phyloP scores from a whole-genome alignment of 371 early-diverging fungal species.

The Rhizopus delemar region DNA sequence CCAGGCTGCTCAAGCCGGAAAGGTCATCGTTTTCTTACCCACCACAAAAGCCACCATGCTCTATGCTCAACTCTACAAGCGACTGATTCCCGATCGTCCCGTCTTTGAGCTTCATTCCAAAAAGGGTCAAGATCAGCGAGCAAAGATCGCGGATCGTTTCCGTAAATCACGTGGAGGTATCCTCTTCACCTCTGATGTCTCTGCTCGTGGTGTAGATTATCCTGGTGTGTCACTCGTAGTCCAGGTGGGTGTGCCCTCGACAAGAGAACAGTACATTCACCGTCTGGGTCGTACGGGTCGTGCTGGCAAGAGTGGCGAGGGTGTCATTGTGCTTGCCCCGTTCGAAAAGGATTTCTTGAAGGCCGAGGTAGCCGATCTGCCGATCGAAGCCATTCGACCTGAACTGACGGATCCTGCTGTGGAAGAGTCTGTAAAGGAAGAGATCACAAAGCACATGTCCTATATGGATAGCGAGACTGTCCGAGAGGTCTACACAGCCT shows the following conservation, averaged over 20 bases:
- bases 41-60: slow-evolving; percentile 79
- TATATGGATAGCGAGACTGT: slow-evolving; percentile 48
- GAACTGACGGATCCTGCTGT: slow-evolving; percentile 41
- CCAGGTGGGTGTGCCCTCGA: slow-evolving; percentile 92
- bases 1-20: slow-evolving; percentile 56
- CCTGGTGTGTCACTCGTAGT: slow-evolving; percentile 94
- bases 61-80: slow-evolving; percentile 67
- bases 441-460: slow-evolving; percentile 23
- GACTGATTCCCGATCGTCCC: slow-evolving; percentile 37
- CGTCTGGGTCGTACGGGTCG: slow-evolving; percentile 99
- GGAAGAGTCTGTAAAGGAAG: slow-evolving; percentile 26
- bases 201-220: slow-evolving; percentile 99
- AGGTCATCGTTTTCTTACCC: slow-evolving; percentile 91
- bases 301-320: slow-evolving; percentile 92
- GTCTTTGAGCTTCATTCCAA: slow-evolving; percentile 83
- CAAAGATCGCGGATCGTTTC: slow-evolving; percentile 74
- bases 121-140: slow-evolving; percentile 74
- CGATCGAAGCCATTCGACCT: slow-evolving; percentile 41
- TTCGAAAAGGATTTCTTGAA: slow-evolving; percentile 78
- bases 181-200: slow-evolving; percentile 98
- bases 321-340: slow-evolving; percentile 81
- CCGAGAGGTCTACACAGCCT: slow-evolving; percentile 62
- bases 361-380: slow-evolving; percentile 49
- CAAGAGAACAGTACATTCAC: slow-evolving; percentile 95
- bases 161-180: slow-evolving; percentile 62